Percentiles rank a stretch among this genome's conserved stretches.
phyloP scores from a whole-genome alignment of 2,329 filamentous ascomycete species.

The Colletotrichum cereale region DNA sequence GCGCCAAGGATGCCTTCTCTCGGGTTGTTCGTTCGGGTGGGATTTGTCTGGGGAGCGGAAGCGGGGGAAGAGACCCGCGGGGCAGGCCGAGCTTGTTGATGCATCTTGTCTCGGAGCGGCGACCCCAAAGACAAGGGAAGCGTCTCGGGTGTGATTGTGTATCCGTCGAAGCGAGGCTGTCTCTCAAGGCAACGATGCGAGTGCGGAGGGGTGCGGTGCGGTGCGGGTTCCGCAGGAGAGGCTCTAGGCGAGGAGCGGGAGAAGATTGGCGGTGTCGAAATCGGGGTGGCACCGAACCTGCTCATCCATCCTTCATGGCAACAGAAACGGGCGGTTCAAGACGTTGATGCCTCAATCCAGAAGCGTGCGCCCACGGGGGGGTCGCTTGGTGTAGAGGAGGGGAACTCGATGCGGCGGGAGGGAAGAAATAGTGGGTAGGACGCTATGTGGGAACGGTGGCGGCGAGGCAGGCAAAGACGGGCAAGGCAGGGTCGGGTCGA shows the following conservation, averaged over 20 bases:
- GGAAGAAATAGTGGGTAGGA: background rate
- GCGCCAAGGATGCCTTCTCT: conserved; percentile 69
- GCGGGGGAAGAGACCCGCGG: conserved; percentile 80
- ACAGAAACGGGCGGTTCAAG: conserved; percentile 5
- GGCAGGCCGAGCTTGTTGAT: conserved; percentile 86
- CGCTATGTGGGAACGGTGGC: conserved; percentile 11
- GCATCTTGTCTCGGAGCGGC: conserved; percentile 68
- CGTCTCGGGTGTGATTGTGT: conserved; percentile 2
- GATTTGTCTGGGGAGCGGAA: conserved; percentile 78
- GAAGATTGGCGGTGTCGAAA: conserved; percentile 29
- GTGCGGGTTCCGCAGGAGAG: conserved; percentile 8
- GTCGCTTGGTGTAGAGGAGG: background rate
- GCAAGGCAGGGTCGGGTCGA: conserved; percentile 21
- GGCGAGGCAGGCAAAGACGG: conserved; percentile 27
- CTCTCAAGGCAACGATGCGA: conserved; percentile 2
- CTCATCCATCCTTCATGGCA: conserved; percentile 42
- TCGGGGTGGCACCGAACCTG: conserved; percentile 35
- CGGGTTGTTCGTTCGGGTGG: conserved; percentile 78
- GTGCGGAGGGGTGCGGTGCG: background rate
- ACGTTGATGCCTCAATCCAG: conserved; percentile 11
- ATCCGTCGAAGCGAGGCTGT: background rate
- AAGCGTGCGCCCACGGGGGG: background rate
- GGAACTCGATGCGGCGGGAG: conserved; percentile 11
- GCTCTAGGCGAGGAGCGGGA: conserved; percentile 23
- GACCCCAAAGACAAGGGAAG: conserved; percentile 1